A percentile compares a stretch with the other conserved stretches of the same genome.
These are phyloP conservation scores for Aspergillus neoniger DNA, from an alignment of 2,329 filamentous ascomycete species.

Conservation along the genomic window DNA sequence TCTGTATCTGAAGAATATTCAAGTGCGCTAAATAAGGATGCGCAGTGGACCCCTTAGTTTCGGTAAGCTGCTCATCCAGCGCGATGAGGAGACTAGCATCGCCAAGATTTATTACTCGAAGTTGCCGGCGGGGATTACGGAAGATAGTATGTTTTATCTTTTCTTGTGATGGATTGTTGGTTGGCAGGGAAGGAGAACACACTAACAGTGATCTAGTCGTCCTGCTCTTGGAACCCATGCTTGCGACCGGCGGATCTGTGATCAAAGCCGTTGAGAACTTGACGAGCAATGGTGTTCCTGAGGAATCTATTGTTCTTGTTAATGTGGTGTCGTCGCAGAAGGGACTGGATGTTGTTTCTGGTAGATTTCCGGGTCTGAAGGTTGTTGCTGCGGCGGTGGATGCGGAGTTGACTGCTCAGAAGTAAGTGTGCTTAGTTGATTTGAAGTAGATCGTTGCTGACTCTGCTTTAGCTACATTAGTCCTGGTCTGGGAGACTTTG, in stretches of 20 bases:
- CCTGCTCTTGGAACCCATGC: constrained; percentile 24
- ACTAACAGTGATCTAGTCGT: constrained; percentile 14
- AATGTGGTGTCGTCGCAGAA: constrained; percentile 31
- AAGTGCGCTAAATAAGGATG: background rate
- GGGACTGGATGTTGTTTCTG: constrained; percentile 24
- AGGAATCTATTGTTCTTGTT: constrained; percentile 33
- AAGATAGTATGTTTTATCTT: constrained; percentile 17
- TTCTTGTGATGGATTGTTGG: background rate
- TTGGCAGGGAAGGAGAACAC: too few species aligned
- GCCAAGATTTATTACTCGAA: constrained; percentile 35
- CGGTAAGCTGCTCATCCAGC: constrained; percentile 38
- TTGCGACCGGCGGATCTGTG: constrained; percentile 24
- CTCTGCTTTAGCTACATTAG: constrained; percentile 32
- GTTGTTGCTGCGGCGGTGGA: constrained; percentile 27
- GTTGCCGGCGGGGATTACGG: constrained; percentile 26
- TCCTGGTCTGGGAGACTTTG: constrained; percentile 42
- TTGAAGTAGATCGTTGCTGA: background rate
- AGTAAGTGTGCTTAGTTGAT: constrained; percentile 9
- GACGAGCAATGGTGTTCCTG: constrained; percentile 17
- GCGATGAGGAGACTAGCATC: constrained; percentile 33
- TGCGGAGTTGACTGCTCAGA: constrained; percentile 16
- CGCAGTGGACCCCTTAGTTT: constrained; percentile 31
- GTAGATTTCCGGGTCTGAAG: constrained; percentile 24
- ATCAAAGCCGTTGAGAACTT: constrained; percentile 19
- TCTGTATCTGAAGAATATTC: background rate